Percentiles rank a stretch among this genome's conserved stretches.
These are phyloP conservation scores for Lippia alba DNA, from an alignment of 305 asterid species.

Conservation along the genomic window DNA sequence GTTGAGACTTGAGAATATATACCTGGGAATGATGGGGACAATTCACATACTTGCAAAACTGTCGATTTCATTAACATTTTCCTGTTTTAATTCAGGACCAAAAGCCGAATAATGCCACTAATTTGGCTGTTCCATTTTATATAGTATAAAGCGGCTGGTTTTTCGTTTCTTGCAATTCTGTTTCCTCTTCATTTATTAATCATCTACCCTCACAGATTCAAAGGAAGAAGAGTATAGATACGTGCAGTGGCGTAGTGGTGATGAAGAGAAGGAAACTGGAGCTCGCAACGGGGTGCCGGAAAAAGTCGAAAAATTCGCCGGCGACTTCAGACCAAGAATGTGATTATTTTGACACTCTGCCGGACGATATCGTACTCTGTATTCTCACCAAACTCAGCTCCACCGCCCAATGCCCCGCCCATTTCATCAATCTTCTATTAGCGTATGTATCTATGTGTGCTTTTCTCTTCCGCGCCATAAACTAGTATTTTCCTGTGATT, in stretches of 20 bases:
- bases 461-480: neutral
- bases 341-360: constrained; percentile 66
- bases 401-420: constrained; percentile 65
- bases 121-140: neutral
- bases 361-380: constrained; percentile 74
- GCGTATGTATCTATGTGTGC: constrained; percentile 54
- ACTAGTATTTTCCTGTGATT: no score
- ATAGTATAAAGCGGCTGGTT: constrained; percentile 27
- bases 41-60: no score
- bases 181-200: constrained; percentile 33
- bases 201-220: neutral
- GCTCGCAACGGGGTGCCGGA: constrained; percentile 36
- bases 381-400: constrained; percentile 68
- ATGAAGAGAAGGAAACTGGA: constrained; percentile 35
- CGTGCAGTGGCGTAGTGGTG: constrained; percentile 30
- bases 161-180: constrained; percentile 7
- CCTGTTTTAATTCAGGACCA: no score
- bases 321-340: constrained; percentile 30
- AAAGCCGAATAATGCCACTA: no score
- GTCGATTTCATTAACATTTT: no score
- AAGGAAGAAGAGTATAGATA: neutral
- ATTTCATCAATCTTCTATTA: constrained; percentile 63
- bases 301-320: constrained; percentile 44
- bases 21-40: no score
- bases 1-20: no score